These are phyloP conservation scores for Scleroderma bovista DNA, from an alignment of 768 basidiomycete species.

Conservation along the genomic window DNA sequence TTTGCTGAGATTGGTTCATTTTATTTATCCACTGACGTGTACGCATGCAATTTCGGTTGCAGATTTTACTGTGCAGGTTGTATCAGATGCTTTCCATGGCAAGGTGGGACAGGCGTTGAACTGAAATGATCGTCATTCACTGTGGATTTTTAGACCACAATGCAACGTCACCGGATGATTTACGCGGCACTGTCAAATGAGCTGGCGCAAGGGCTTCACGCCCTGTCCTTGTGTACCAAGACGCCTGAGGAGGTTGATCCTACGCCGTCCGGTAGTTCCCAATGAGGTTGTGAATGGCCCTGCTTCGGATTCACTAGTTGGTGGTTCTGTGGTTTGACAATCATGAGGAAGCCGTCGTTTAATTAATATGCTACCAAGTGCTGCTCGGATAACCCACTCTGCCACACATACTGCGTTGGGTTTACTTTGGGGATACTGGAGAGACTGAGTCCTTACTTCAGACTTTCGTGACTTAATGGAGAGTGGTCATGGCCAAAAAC, in stretches of 20 bases:
- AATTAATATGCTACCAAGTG: slow-evolving; percentile 23
- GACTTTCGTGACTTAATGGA: slow-evolving; percentile 2
- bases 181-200: slow-evolving; percentile 70
- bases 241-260: slow-evolving; percentile 49
- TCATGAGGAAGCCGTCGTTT: slow-evolving; percentile 23
- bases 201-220: slow-evolving; percentile 65
- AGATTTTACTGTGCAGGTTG: slow-evolving; percentile 77
- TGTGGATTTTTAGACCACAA: slow-evolving; percentile 45
- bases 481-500: slow-evolving; percentile 15
- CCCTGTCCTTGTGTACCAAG: slow-evolving; percentile 70
- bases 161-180: slow-evolving; percentile 80
- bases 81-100: slow-evolving; percentile 67
- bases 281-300: slow-evolving; percentile 22
- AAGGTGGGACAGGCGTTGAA: slow-evolving; percentile 45
- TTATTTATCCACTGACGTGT: slow-evolving; percentile 16
- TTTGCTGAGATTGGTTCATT: slow-evolving; percentile 11
- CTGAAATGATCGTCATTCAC: slow-evolving; percentile 9
- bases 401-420: slow-evolving; percentile 8
- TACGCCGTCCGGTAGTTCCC: slow-evolving; percentile 13
- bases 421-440: neutral
- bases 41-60: slow-evolving; percentile 9
- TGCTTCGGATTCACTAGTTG: neutral
- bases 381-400: slow-evolving; percentile 14
- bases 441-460: neutral
- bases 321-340: slow-evolving; percentile 16